A percentile compares a stretch with the other conserved stretches of the same genome.
These are phyloP conservation scores for Ogataea saltuana DNA, from an alignment of 805 yeast species.

Conservation along the genomic window DNA sequence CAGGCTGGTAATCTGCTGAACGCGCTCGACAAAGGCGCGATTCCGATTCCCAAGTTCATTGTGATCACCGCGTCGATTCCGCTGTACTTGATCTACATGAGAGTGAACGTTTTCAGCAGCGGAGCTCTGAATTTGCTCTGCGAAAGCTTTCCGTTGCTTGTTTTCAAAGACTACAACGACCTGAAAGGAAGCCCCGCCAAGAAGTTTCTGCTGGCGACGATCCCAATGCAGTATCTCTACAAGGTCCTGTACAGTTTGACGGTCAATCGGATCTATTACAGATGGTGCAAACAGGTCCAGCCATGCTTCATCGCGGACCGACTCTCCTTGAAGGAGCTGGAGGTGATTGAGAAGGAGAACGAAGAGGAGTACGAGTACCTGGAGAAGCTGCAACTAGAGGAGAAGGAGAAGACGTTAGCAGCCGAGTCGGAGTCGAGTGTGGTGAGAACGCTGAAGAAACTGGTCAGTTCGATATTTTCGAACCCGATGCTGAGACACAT, in stretches of 20 bases:
- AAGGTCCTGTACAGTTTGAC: conserved; percentile 27
- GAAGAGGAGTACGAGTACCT: conserved; percentile 25
- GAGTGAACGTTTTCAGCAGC: conserved; percentile 19
- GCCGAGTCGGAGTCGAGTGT: conserved; percentile 2
- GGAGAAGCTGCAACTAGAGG: conserved; percentile 10
- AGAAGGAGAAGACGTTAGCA: neutral
- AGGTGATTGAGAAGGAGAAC: conserved; percentile 36
- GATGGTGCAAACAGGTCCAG: conserved; percentile 34
- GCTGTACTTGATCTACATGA: conserved; percentile 27
- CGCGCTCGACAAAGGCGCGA: conserved; percentile 23
- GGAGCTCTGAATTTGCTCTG: conserved; percentile 14
- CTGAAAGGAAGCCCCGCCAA: conserved; percentile 17
- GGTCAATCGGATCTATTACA: conserved; percentile 38
- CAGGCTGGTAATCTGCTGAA: conserved; percentile 13
- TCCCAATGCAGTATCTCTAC: conserved; percentile 22
- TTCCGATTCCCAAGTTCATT: conserved; percentile 27
- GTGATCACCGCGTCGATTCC: conserved; percentile 34
- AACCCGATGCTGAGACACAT: conserved; percentile 19
- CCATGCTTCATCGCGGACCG: conserved; percentile 39
- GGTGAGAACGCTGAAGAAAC: conserved; percentile 1
- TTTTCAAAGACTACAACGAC: conserved; percentile 18
- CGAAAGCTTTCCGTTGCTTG: conserved; percentile 16
- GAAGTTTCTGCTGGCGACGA: conserved; percentile 17
- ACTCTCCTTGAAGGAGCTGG: conserved; percentile 33
- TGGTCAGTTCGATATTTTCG: conserved; percentile 11